Evolutionary conservation across 2,329 filamentous ascomycete species (phyloP).

Genomic region (Pseudopithomyces chartarum): DNA sequence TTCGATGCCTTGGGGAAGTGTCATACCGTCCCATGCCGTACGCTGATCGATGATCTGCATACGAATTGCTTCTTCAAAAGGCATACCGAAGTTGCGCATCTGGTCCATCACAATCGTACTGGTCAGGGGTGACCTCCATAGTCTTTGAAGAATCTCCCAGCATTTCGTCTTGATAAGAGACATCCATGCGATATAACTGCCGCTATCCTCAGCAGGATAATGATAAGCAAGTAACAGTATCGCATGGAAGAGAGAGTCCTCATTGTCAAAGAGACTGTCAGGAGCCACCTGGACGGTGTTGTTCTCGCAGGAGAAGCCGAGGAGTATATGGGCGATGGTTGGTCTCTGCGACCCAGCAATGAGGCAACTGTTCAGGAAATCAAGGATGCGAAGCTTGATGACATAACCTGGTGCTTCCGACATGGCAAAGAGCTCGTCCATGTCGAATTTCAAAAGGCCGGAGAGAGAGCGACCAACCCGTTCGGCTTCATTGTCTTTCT

Average conservation of each 20-base stretch:
- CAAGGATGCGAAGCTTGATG: conserved; percentile 82
- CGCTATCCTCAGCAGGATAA: conserved; percentile 66
- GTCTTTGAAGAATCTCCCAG: conserved; percentile 70
- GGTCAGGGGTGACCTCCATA: conserved; percentile 85
- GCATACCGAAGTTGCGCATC: conserved; percentile 76
- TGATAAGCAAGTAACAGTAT: conserved; percentile 74
- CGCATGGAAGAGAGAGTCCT: conserved; percentile 81
- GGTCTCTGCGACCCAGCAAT: conserved; percentile 75
- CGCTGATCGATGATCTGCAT: conserved; percentile 73
- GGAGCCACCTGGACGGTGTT: conserved; percentile 71
- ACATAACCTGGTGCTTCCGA: conserved; percentile 73
- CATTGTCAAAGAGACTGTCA: conserved; percentile 71
- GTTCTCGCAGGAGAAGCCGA: conserved; percentile 82
- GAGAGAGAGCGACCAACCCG: conserved; percentile 77
- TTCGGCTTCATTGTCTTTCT: conserved; percentile 78
- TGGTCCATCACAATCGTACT: conserved; percentile 75
- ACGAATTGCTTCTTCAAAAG: conserved; percentile 75
- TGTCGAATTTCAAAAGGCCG: conserved; percentile 66
- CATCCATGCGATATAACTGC: conserved; percentile 47
- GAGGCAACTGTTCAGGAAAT: conserved; percentile 83
- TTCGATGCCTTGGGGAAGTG: conserved; percentile 54
- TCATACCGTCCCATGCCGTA: conserved; percentile 74
- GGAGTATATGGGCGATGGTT: conserved; percentile 85
- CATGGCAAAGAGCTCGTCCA: conserved; percentile 75
- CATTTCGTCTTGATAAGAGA: conserved; percentile 50